phyloP scores from a whole-genome alignment of 2,329 filamentous ascomycete species.

The Colletotrichum nymphaeae region DNA sequence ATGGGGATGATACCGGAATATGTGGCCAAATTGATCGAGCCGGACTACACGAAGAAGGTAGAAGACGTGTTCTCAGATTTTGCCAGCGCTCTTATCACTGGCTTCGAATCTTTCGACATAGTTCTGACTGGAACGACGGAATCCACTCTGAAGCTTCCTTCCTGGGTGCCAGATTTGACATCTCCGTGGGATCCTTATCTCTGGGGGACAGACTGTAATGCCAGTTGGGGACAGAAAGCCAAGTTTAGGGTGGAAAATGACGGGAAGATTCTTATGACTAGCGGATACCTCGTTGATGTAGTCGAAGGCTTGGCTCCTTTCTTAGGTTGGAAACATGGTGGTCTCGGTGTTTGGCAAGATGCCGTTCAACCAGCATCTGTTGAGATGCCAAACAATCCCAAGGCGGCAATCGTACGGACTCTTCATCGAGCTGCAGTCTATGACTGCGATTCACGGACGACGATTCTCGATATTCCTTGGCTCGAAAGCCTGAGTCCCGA shows the following conservation, averaged over 20 bases:
- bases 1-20: slow-evolving; percentile 28
- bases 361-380: not conserved
- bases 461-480: slow-evolving; percentile 26
- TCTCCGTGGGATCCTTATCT: slow-evolving; percentile 25
- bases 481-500: slow-evolving; percentile 2
- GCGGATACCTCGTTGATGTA: slow-evolving; percentile 13
- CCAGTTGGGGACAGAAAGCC: slow-evolving; percentile 23
- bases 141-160: slow-evolving; percentile 7
- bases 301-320: slow-evolving; percentile 18
- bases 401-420: slow-evolving; percentile 4
- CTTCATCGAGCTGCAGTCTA: slow-evolving; percentile 13
- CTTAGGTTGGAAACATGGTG: slow-evolving; percentile 14
- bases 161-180: slow-evolving; percentile 27
- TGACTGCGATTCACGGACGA: not conserved
- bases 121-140: slow-evolving; percentile 15
- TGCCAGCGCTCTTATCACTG: slow-evolving; percentile 12
- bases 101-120: slow-evolving; percentile 22
- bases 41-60: slow-evolving; percentile 17
- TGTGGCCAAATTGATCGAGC: slow-evolving; percentile 13
- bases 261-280: not conserved
- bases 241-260: not conserved
- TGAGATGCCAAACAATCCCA: not conserved
- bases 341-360: not conserved
- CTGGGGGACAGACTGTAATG: slow-evolving; percentile 23
- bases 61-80: slow-evolving; percentile 20